Evolutionary conservation across 2,329 filamentous ascomycete genomes (phyloP), one percentile per base, ranked within the genome.

Genomic region (Diaporthe ampelina): DNA sequence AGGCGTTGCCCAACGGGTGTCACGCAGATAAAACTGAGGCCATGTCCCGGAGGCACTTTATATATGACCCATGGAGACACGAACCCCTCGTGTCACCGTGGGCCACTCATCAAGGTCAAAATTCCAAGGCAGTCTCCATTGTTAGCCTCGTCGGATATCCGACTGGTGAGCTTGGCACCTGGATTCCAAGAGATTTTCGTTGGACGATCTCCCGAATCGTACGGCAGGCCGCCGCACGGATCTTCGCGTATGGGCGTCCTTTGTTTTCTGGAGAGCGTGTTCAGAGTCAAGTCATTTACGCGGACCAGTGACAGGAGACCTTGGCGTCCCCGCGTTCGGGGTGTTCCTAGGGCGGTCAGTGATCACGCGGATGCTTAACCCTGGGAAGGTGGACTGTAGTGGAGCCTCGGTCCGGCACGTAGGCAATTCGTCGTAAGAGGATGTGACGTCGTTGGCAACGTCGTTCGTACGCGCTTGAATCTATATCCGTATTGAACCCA

Each of bases 251-350:
- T 24, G 61, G 29, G n/a, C 2, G 24, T 8, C 19, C 29, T 37
- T 67, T 67, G 21, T 50, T 67, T 67, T 50, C 45, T 35, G 4
- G 29, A 17, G 29, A 35, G 61, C 43, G 26, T 37, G 43, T 35
- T 26, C 4, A 48, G 43, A 67, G 61, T 37, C 43, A 50, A 67
- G 43, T 24, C 11, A 21, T n/a, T 67, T 67, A 67, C 9, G 61
- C 61, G 61, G 61, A 35, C 61, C 61, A 67, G 61, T 67, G 32
- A 9, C 26, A 52, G 29, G 1, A 26, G 29, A 50, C 21, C 61
- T 67, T 67, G 61, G 61, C 61, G 19, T 67, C 61, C 61, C 43
- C 61, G 61, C 61, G 45, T 48, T 67, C 61, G 61, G 61, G 61
- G 26, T 67, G 43, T 67, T 67, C 43, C 43, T 29, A 52, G 61